phyloP scores from a whole-genome alignment of 768 basidiomycete genomes.

The Coprinopsis cinerea region DNA sequence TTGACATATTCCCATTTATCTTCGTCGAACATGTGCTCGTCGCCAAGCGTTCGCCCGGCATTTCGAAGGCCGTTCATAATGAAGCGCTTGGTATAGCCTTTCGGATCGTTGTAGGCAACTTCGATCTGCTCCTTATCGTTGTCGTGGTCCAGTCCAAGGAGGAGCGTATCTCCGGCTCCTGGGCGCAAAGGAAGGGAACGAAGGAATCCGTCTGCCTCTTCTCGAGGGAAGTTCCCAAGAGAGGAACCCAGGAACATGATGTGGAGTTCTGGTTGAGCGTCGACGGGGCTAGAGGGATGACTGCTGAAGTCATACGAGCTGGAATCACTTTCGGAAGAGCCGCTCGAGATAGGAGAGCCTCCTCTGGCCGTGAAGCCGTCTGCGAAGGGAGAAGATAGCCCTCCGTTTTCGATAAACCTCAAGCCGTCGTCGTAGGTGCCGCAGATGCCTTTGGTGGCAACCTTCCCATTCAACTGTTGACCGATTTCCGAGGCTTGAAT shows the following conservation, averaged over 20 bases:
- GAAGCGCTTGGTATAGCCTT: slow-evolving; percentile 67
- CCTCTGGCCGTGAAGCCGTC: slow-evolving; percentile 11
- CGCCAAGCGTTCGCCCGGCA: slow-evolving; percentile 63
- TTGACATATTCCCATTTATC: slow-evolving; percentile 78
- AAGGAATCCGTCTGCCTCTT: slow-evolving; percentile 68
- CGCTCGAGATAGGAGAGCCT: slow-evolving; percentile 37
- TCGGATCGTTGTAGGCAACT: slow-evolving; percentile 78
- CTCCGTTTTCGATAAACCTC: slow-evolving; percentile 67
- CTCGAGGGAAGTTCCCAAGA: slow-evolving; percentile 81
- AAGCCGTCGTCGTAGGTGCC: slow-evolving; percentile 91
- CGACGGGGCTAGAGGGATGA: slow-evolving; percentile 15
- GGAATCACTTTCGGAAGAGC: slow-evolving; percentile 19
- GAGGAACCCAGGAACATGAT: slow-evolving; percentile 90
- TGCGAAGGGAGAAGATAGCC: slow-evolving; percentile 27
- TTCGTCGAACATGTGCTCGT: slow-evolving; percentile 57
- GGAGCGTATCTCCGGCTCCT: slow-evolving; percentile 71
- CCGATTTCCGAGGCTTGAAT: slow-evolving; percentile 64
- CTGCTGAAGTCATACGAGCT: not conserved
- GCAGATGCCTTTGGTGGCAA: slow-evolving; percentile 78
- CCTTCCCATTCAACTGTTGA: slow-evolving; percentile 55
- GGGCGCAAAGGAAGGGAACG: slow-evolving; percentile 71
- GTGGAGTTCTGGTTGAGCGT: slow-evolving; percentile 51
- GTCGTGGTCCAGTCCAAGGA: slow-evolving; percentile 89
- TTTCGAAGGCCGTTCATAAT: slow-evolving; percentile 81
- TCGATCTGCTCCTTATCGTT: slow-evolving; percentile 69